Conservation (phyloP, 2,329 filamentous ascomycete species). For the Fusarium paranaense region DNA sequence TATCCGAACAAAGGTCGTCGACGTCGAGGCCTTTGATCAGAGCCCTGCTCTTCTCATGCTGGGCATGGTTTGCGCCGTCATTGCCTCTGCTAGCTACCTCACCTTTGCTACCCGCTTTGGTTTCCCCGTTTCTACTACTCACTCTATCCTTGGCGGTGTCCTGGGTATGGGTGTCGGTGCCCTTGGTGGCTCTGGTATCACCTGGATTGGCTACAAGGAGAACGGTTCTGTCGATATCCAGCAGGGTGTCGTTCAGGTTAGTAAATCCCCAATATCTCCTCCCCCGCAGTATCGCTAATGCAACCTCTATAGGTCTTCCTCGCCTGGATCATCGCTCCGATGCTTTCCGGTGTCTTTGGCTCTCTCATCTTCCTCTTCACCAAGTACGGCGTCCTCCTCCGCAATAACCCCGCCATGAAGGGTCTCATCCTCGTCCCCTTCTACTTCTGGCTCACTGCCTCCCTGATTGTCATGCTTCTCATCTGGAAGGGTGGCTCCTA, state of each 20-base stretch:
- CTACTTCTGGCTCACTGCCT: conserved; percentile 67
- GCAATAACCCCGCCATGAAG: conserved; percentile 63
- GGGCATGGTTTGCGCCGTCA: conserved; percentile 67
- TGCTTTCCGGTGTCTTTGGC: conserved; percentile 64
- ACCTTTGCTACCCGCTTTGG: conserved; percentile 66
- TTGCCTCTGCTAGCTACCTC: conserved; percentile 66
- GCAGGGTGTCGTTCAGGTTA: conserved; percentile 64
- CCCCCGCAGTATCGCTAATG: not conserved
- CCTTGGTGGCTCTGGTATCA: conserved; percentile 62
- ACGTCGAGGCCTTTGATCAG: conserved; percentile 57
- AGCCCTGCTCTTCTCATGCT: conserved; percentile 67
- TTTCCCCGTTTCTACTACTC: conserved; percentile 71
- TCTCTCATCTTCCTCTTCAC: conserved; percentile 67
- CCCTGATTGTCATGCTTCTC: conserved; percentile 70
- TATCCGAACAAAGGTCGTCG: conserved; percentile 70
- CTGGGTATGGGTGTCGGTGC: conserved; percentile 69
- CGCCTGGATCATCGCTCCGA: conserved; percentile 71
- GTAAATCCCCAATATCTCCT: not conserved
- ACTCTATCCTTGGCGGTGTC: conserved; percentile 70
- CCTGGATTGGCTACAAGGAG: conserved; percentile 63
- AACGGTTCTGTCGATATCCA: conserved; percentile 52
- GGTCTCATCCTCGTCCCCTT: conserved; percentile 65
- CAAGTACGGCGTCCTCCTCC: conserved; percentile 67
- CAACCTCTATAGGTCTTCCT: conserved; percentile 67
- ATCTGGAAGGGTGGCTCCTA: conserved; percentile 65